Base-by-base conservation (phyloP, 176 grass and related monocot genomes). In the Elaeis guineensis region DNA sequence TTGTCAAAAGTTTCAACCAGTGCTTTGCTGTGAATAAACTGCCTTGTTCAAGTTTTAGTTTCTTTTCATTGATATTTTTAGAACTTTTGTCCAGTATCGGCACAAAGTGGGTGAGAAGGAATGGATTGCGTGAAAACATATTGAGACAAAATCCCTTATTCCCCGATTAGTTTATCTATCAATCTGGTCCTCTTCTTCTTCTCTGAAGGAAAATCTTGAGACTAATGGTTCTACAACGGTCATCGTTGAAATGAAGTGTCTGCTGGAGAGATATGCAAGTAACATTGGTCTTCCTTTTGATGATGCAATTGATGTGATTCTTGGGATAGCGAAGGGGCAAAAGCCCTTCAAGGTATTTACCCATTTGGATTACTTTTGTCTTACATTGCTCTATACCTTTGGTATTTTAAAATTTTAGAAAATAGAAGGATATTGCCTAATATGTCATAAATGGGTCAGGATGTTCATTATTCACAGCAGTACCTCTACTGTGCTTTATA, bases 221-320 rank as follows among this genome's bases (percentile, higher is more conserved):
- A 74, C 35, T 20, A 98, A 93, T 18, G 77, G 82, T 17, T 26
- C 66, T 70, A 35, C 64, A 35, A 74, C 39, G 63, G 76, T 62
- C 75, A 21, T 70, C 51, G 53, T 52, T 26, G 94, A 98, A 71
- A 75, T 83, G 65, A 88, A 82, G 78, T 72, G 52, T 9, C 78
- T 98, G 77, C 82, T 98, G 39, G 76, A 89, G 64, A 93, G 75
- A 79, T 98, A 93, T 59, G 77, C 88, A 49, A 85, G 88, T 68
- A 98, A 59, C 64, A 89, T 89, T 76, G 88, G 94, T 57, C 81
- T 86, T 75, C 80, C 94, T 39, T 73, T 98, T 53, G 89, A 89
- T 71, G 88, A 86, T 85, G 94, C 88, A 70, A 73, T 98, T 50
- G 72, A 66, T 54, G 49, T 78, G 55, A 75, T 92, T 67, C 56